Evolutionary conservation across 2,329 filamentous ascomycete genomes (phyloP), one percentile per base, ranked within the genome.

Genomic region (Aschersonia sp.): DNA sequence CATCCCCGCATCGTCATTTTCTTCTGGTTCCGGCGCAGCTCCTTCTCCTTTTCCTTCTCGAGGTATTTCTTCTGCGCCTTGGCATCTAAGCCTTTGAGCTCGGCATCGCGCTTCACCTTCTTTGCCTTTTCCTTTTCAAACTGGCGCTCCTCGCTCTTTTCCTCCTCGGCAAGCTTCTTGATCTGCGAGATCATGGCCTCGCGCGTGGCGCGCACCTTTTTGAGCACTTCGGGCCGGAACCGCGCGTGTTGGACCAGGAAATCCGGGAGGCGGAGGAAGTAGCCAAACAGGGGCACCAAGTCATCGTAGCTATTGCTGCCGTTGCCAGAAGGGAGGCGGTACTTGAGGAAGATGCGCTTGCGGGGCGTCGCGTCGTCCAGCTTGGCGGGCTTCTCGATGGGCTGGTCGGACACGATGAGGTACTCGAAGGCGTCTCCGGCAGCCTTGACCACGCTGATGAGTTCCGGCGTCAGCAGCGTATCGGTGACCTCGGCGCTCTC

Each of bases 401-500:
- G 88, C 67, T 95, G 88, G 63, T 98, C 92, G 22, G 83, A 84
- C 46, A 97, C 72, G 58, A 98, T 84, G 51, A 98, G 67, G 57
- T 89, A 90, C 64, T 97, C 87, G 54, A 94, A 80, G 46, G 53
- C 45, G 51, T 90, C 83, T 32, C 90, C 90, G 5, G 87, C 87
- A 46, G 82, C 68, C 58, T 84, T 76, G 53, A 94, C 73, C 12
- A 86, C 88, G 58, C 84, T 78, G 64, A 87, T 76, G 39, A 98
- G 74, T 57, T 97, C 90, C n/a, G 84, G 76, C 4, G 87, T 95
- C 45, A 98, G 76, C 54, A 98, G 71, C 6, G 79, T 72, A 43
- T 95, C 86, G 10, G 89, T 95, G 57, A 98, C 83, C 68, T 97
- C 92, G 49, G 89, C 88, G 66, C 83, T 95, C 73, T 98, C 92